Evolutionary conservation across 352 stramenopile genomes (phyloP), one percentile per base, ranked within the genome.

Genomic region (Globisporangium orthogonon): DNA sequence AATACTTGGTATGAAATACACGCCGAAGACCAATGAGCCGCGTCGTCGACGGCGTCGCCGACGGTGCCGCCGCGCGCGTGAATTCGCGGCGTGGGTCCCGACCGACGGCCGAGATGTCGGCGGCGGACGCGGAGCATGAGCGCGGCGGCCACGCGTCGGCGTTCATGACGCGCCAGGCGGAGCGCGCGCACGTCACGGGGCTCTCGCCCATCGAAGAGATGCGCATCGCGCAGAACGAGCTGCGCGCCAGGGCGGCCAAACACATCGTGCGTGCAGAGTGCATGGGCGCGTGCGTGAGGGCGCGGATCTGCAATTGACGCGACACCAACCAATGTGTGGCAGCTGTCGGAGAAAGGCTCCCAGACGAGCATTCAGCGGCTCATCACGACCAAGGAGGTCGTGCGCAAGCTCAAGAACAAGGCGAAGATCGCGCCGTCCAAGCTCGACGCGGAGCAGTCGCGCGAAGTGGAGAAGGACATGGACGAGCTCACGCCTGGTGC

Each of bases 151-250:
- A 37, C 39, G 47, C 68, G 40, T 91, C 83, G 1, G 57, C 83
- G 1, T 93, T 91, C 67, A 93, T 93, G 83, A 72, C 66, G 52
- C 76, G 80, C 6, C 83, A 93, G 49, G 76, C 75, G 3, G 73
- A 93, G 59, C 71, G 83, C 10, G 68, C 76, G 14, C 78, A 90
- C 56, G 58, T 90, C 51, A 93, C 83, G 30, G 76, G 75, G 0
- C 66, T 91, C 23, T 93, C 83, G n/a, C 81, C 83, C 0, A 93
- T 93, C 47, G 81, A 91, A 58, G 83, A 93, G 50, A 90, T 93
- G 78, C 77, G 74, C 15, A 68, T 91, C 45, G 83, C 74, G n/a
- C 77, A 93, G 58, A 87, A 86, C 57, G 83, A 93, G 62, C 55
- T 91, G 43, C 80, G 80, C 0, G 83, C 81, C 10, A 91, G 90